Evolutionary conservation across 768 basidiomycete species (phyloP).

Genomic region (Dacryopinax primogenitus): DNA sequence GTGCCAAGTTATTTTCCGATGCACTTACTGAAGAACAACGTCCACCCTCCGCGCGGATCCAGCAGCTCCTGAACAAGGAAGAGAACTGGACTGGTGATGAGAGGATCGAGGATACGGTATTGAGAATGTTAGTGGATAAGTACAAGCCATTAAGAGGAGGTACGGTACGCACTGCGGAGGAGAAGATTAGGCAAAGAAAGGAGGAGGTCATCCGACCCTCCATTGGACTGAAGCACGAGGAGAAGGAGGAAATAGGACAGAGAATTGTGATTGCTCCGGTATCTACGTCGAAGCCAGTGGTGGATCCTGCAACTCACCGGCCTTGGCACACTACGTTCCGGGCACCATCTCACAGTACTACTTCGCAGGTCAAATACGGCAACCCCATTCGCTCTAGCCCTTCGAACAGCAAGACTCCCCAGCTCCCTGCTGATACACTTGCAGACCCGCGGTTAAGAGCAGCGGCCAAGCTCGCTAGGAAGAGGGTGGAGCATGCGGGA

Average conservation of each 20-base stretch:
- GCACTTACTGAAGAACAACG: conserved; percentile 34
- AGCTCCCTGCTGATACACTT: background rate
- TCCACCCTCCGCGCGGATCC: conserved; percentile 12
- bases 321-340: conserved; percentile 63
- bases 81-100: conserved; percentile 74
- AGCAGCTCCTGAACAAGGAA: conserved; percentile 21
- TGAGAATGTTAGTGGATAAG: conserved; percentile 78
- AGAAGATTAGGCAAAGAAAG: conserved; percentile 41
- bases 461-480: conserved; percentile 33
- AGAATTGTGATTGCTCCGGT: conserved; percentile 19
- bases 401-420: background rate
- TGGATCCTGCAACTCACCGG: conserved; percentile 34
- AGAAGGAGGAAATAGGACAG: conserved; percentile 13
- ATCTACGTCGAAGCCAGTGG: background rate
- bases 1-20: conserved; percentile 54
- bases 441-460: conserved; percentile 25
- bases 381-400: conserved; percentile 27
- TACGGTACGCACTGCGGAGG: conserved; percentile 45
- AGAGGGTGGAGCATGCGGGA: conserved; percentile 41
- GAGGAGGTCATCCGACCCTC: conserved; percentile 12
- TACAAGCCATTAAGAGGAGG: conserved; percentile 68
- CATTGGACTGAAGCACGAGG: conserved; percentile 11
- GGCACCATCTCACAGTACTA: conserved; percentile 38
- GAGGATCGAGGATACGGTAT: conserved; percentile 49
- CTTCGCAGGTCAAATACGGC: conserved; percentile 43